These are phyloP conservation scores for Barbatosphaeria neglecta DNA, from an alignment of 495 filamentous ascomycete species.

Conservation along the genomic window DNA sequence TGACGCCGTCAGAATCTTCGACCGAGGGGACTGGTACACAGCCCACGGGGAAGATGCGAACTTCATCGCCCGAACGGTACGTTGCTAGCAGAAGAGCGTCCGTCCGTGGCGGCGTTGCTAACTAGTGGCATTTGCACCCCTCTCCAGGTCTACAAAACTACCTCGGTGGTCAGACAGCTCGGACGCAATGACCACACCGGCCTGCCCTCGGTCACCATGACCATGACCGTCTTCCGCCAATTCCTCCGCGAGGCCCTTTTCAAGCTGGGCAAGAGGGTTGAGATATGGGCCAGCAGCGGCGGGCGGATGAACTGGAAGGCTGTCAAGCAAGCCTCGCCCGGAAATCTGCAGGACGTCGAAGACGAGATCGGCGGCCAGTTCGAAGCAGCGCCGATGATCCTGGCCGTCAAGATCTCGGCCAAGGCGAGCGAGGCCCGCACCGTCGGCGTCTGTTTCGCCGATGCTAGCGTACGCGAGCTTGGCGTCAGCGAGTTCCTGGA, in stretches of 20 bases:
- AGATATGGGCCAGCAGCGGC: conserved; percentile 70
- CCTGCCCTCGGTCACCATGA: conserved; percentile 86
- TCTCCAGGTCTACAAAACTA: conserved; percentile 82
- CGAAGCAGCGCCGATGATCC: conserved; percentile 82
- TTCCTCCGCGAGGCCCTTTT: conserved; percentile 93
- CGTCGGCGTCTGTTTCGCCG: conserved; percentile 94
- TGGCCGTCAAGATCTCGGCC: conserved; percentile 84
- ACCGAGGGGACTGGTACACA: conserved; percentile 90
- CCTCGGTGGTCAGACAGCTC: conserved; percentile 82
- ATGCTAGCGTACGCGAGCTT: conserved; percentile 90
- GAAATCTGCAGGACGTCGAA: conserved; percentile 94
- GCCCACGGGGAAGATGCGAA: conserved; percentile 86
- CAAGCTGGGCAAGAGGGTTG: conserved; percentile 75
- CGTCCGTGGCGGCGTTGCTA: background rate
- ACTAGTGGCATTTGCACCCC: background rate
- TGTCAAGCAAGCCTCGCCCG: conserved; percentile 81
- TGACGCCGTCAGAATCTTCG: conserved; percentile 80
- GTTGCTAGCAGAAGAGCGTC: conserved; percentile 6
- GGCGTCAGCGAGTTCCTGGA: conserved; percentile 96
- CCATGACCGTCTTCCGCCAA: conserved; percentile 83
- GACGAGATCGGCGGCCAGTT: conserved; percentile 85
- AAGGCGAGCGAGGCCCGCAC: conserved; percentile 74
- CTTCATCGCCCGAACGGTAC: conserved; percentile 79
- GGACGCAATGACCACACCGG: conserved; percentile 72
- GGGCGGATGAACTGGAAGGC: conserved; percentile 83